Base-by-base conservation (phyloP, 352 stramenopile species). In the Globisporangium polare region DNA sequence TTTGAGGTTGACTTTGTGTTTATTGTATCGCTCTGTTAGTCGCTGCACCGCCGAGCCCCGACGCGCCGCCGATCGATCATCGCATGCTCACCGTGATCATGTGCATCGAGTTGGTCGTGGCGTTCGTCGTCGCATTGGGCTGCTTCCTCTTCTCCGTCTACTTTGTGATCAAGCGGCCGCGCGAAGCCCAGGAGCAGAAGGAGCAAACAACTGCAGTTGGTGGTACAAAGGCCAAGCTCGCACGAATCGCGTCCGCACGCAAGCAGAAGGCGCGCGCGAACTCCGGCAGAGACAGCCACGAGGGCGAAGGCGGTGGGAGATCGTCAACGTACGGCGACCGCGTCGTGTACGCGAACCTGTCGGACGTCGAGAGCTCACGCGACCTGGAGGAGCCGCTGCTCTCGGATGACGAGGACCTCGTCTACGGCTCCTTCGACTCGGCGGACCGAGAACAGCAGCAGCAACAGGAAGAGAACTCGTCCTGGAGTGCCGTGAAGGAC, bases 131-230 rank as follows among this genome's bases (percentile, higher is more conserved):
- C 12, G 86, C 86, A 17, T 72, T 95, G 49, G 77, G 82, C 12
- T 95, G 86, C 55, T 84, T 95, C 37, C 71, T 94, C 31, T 91
- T 95, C 61, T 95, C 86, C 1, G 83, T 95, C 10, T 95, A 95
- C 63, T 95, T 95, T 67, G 84, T 95, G 31, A 86, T 75, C 5
- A 95, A 93, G 69, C 86, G 86, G 7, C 86, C 86, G 17, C 81
- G 77, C 18, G 74, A 86, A 24, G 67, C 33, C 29, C 55, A 35
- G 29, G 24, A 31, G 33, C n/a, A 27, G 31, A 43, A 37, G 27
- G 17, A 42, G 29, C n/a, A n/a, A 7, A 18, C 58, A 55, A 43
- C 5, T 22, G 26, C 12, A 5, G 43, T 12, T 1, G 49, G 5
- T 24, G 49, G 15, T 18, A 37, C 37, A 12, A 56, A 41, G 24